Base-by-base conservation (phyloP, 441 rosid species). In the Cnidoscolus chayamansa region DNA sequence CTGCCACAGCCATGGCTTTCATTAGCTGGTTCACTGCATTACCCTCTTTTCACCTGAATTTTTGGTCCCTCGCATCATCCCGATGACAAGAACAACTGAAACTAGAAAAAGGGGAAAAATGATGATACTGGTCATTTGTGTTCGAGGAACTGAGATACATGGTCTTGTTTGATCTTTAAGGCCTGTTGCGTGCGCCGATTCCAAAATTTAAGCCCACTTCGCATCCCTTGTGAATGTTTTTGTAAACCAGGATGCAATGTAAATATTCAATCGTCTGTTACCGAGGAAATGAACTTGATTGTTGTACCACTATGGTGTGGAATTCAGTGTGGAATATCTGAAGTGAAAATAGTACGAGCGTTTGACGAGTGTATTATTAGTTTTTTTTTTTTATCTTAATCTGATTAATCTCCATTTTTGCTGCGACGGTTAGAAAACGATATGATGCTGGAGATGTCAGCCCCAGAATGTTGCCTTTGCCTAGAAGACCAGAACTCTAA, bases 1-100 rank as follows among this genome's bases (percentile, higher is more conserved):
- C 89, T 25, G 88, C 96, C 20, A 90, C 93, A 0, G 88, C 88
- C 30, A 87, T 88, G 96, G 90, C 96, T 67, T 90, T 90, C 81
- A 75, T 84, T 72, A 87, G 91, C 84, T 90, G 93, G 88, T 86
- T 86, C 65, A 51, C 85, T 12, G 86, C 91, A n/a, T 70, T 88
- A 62, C 93, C 93, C 0, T 90, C 90, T 43, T 90, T 90, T 79
- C 82, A 88, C 51, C 80, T 88, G 45, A 90, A 87, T 81, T 86
- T 87, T 72, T 90, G 96, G 96, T 90, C 88, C 0, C 77, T 88
- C 53, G 96, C 89, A 7, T 25, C 25, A n/a, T 86, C 91, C 61
- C 79, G 84, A 76, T 90, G 82, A 84, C 54, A 68, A 51, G 7
- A 15, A 25, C 25, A 25, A 25, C 25, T 25, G 25, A 25, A 25